A percentile compares a stretch with the other conserved stretches of the same genome.
phyloP scores from a whole-genome alignment of 257 asterid genomes.

The Verbena officinalis region DNA sequence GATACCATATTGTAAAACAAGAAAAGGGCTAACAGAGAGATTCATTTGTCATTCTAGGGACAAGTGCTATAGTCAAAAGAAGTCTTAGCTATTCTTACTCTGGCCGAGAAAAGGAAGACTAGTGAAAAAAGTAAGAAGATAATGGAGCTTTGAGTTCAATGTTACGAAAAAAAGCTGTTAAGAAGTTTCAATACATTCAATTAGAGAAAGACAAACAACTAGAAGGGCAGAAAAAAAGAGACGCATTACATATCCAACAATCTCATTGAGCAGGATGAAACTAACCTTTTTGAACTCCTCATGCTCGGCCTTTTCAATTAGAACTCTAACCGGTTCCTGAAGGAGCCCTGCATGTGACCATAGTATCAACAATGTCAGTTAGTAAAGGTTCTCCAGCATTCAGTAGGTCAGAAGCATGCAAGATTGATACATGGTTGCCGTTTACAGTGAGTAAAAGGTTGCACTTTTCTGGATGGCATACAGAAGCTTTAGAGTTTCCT shows the following conservation, averaged over 20 bases:
- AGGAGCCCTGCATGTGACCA: conserved; percentile 67
- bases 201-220: conserved; percentile 14
- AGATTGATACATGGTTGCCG: conserved; percentile 11
- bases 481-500: conserved; percentile 16
- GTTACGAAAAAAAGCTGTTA: conserved; percentile 10
- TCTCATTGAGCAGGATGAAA: conserved; percentile 24
- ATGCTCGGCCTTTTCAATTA: conserved; percentile 80
- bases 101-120: background rate
- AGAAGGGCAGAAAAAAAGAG: conserved; percentile 9
- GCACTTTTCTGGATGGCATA: conserved; percentile 1
- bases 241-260: background rate
- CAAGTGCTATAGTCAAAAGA: background rate
- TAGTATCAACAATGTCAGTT: conserved; percentile 9
- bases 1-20: background rate
- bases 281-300: conserved; percentile 73
- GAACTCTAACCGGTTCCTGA: conserved; percentile 72
- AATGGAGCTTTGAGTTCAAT: background rate
- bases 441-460: conserved; percentile 21
- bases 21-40: conserved; percentile 12
- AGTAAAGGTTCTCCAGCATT: conserved; percentile 1
- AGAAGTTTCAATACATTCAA: background rate
- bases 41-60: background rate
- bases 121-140: conserved; percentile 7
- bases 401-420: conserved; percentile 20
- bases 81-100: background rate